Evolutionary conservation across 2,329 filamentous ascomycete species (phyloP), one percentile per base, ranked within the genome.

Genomic region (Apiospora saccharicola): DNA sequence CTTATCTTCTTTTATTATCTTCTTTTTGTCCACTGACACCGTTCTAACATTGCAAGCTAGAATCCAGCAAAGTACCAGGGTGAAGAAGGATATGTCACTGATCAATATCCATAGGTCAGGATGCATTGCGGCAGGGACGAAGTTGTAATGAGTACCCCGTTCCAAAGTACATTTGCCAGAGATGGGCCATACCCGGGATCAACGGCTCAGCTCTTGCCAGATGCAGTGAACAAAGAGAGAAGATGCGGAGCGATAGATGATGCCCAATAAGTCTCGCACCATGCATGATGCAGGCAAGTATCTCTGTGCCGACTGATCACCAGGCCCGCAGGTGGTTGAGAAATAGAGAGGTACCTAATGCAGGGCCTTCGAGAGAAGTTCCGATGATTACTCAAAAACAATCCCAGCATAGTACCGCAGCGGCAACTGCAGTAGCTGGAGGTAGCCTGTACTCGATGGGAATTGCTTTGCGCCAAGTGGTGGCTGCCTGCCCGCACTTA

Each of bases 231-330:
- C 12, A 51, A 64, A 37, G 19, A 22, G 53, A n/a, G 30, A 26
- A 64, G 16, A 37, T 8, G 8, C 26, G 13, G 30, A 30, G 26
- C 26, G 30, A 22, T 64, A 37, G 16, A 64, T 41, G 53, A 64
- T 41, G 53, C 53, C 53, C 10, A 37, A 64, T 64, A 19, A 13
- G 19, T n/a, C 30, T 64, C 53, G 53, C 53, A 12, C 30, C 53
- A 64, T 64, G 53, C 53, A 41, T 64, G 53, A 30, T 64, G 53
- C 19, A 34, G 5, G 53, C 53, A 41, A 41, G 30, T 34, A 64
- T 64, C 53, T 64, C 53, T 64, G 53, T 57, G 51, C 26, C 51
- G 51, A 34, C 51, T 34, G 51, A 57, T 34, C 26, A 57, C 51
- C 51, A 57, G 26, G 26, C 51, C 51, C 51, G 51, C 51, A 57